phyloP scores from a whole-genome alignment of 352 stramenopile genomes.

The Pythium aristosporum region DNA sequence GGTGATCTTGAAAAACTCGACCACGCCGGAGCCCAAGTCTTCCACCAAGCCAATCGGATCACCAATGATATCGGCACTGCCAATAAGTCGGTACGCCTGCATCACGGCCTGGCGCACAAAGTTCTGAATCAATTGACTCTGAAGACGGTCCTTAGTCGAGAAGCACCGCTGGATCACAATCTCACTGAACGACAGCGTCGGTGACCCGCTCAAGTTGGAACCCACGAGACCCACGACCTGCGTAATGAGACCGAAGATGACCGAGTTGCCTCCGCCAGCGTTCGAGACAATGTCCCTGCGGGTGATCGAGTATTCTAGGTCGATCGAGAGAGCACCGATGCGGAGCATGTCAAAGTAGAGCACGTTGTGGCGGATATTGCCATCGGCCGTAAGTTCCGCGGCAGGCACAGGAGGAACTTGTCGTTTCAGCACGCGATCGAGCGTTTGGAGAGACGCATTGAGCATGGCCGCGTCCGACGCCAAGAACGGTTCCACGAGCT shows the following conservation, averaged over 20 bases:
- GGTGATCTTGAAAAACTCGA: slow-evolving; percentile 89
- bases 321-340: slow-evolving; percentile 67
- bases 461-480: slow-evolving; percentile 66
- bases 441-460: slow-evolving; percentile 50
- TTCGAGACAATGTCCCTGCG: slow-evolving; percentile 79
- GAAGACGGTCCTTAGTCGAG: slow-evolving; percentile 73
- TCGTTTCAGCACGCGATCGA: slow-evolving; percentile 59
- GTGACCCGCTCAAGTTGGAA: slow-evolving; percentile 82
- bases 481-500: slow-evolving; percentile 78
- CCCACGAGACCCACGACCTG: slow-evolving; percentile 82
- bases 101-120: slow-evolving; percentile 81
- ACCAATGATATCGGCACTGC: slow-evolving; percentile 84
- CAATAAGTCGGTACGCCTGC: slow-evolving; percentile 82
- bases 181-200: slow-evolving; percentile 81
- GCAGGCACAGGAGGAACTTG: slow-evolving; percentile 63
- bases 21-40: slow-evolving; percentile 81
- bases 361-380: slow-evolving; percentile 70
- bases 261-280: slow-evolving; percentile 55
- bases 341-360: slow-evolving; percentile 83
- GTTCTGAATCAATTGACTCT: slow-evolving; percentile 80
- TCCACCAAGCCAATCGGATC: slow-evolving; percentile 87
- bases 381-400: slow-evolving; percentile 52
- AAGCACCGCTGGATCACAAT: slow-evolving; percentile 86
- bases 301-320: slow-evolving; percentile 85
- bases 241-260: slow-evolving; percentile 79